phyloP scores from a whole-genome alignment of 352 stramenopile species.

The Phytophthora niederhauseri region DNA sequence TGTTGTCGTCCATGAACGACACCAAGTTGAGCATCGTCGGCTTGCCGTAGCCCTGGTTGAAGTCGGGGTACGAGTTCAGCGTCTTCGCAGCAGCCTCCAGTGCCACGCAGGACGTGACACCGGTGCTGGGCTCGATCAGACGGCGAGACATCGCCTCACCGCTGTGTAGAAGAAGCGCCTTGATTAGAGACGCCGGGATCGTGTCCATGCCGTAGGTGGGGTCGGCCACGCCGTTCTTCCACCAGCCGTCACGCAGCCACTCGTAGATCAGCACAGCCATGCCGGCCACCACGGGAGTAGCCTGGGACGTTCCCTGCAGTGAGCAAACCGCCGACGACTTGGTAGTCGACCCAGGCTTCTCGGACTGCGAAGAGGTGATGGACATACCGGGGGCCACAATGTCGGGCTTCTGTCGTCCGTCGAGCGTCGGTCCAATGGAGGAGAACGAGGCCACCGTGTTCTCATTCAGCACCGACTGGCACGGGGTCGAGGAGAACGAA shows the following conservation, averaged over 20 bases:
- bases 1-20: slow-evolving; percentile 41
- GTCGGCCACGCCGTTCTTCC: slow-evolving; percentile 68
- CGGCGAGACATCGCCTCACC: slow-evolving; percentile 62
- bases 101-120: slow-evolving; percentile 61
- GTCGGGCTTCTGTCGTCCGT: slow-evolving; percentile 83
- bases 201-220: slow-evolving; percentile 57
- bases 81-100: slow-evolving; percentile 40
- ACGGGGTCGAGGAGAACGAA: slow-evolving; percentile 57
- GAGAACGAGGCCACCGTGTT: slow-evolving; percentile 76
- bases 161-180: slow-evolving; percentile 86
- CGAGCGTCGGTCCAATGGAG: slow-evolving; percentile 65
- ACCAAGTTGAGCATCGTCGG: slow-evolving; percentile 67
- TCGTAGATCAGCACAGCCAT: slow-evolving; percentile 84
- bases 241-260: slow-evolving; percentile 88
- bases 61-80: slow-evolving; percentile 60
- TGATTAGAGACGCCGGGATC: slow-evolving; percentile 76
- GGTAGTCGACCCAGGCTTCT: slow-evolving; percentile 47
- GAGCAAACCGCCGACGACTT: slow-evolving; percentile 51
- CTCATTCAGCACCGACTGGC: slow-evolving; percentile 60
- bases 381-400: slow-evolving; percentile 75
- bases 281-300: slow-evolving; percentile 81
- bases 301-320: slow-evolving; percentile 82
- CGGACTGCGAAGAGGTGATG: slow-evolving; percentile 68
- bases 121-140: slow-evolving; percentile 43
- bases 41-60: slow-evolving; percentile 82